Evolutionary conservation across 108 stramenopile genomes (phyloP).

Genomic region (Fragilaria radians): DNA sequence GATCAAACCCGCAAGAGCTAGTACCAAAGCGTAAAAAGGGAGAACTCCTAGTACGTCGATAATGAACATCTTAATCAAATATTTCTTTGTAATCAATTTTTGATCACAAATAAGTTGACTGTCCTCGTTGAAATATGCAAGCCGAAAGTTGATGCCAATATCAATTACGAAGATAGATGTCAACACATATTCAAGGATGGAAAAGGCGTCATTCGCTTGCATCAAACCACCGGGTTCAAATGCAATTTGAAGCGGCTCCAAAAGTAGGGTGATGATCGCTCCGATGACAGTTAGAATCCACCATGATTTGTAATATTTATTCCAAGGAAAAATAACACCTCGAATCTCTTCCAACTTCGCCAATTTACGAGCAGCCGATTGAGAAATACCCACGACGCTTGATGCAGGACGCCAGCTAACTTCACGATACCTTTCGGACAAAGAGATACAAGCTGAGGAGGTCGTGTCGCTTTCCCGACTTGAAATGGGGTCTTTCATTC

Average conservation of each 20-base stretch:
- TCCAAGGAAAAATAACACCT: conserved; percentile 34
- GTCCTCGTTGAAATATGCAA: conserved; percentile 38
- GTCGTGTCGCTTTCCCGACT: no score
- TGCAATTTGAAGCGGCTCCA: conserved; percentile 38
- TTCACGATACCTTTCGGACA: no score
- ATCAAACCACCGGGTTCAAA: conserved; percentile 26
- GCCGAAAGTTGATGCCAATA: conserved; percentile 44
- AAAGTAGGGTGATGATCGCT: conserved; percentile 44
- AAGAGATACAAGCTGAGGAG: no score
- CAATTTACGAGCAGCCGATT: background rate
- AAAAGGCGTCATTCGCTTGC: conserved; percentile 18
- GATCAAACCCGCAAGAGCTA: conserved; percentile 31
- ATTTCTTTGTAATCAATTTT: conserved; percentile 29
- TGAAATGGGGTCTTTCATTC: no score
- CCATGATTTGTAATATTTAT: conserved; percentile 34
- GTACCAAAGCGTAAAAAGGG: conserved; percentile 34
- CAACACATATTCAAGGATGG: conserved; percentile 32
- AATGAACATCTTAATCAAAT: conserved; percentile 38
- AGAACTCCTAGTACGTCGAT: conserved; percentile 51
- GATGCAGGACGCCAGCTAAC: no score
- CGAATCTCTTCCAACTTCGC: background rate
- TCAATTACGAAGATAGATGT: conserved; percentile 39
- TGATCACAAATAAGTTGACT: conserved; percentile 25
- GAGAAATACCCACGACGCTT: background rate
- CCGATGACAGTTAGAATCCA: conserved; percentile 37